Base-by-base conservation (phyloP, 2,329 filamentous ascomycete species). In the Colletotrichum sp. region DNA sequence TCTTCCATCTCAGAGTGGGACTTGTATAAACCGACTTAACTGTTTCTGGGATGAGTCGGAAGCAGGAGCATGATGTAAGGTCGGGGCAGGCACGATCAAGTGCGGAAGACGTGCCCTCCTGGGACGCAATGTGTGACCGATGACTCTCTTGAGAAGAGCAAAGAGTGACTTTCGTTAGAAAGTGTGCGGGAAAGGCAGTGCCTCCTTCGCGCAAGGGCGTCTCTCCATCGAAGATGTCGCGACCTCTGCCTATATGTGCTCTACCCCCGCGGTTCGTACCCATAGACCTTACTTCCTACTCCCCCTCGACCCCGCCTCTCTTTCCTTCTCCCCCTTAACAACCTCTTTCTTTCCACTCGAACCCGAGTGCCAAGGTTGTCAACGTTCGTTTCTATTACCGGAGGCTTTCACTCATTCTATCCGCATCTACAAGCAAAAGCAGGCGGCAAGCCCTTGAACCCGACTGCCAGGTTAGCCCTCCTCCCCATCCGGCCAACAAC, bases 181-280 rank as follows among this genome's bases (percentile, higher is more conserved):
- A 21, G 4, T 21, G 43, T 48, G 18, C 18, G 6, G 43, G 5
- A 48, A 6, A 48, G 21, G 43, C 10, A 48, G 18, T 18, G 43
- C 3, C 3, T 43, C 18, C 18, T 48, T 21, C 18, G 43, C 18
- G 21, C 5, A 3, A 48, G 1, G 43, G 43, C 43, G 8, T 48
- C 18, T 21, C 18, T 48, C 5, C 43, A 12, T 21, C 43, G 18
- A n/a, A 21, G 10, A 48, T 48, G 18, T 48, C 10, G 1, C 43
- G 18, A 48, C n/a, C 18, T 48, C 52, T 32, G 72, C n/a, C 62
- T 71, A 75, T 75, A 75, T 75, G 60, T 70, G 60, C 38, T 56
- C 28, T 36, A 56, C 26, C 48, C 52, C 60, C 38, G 58, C 36
- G 67, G 8, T 38, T 12, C 30, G 24, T 9, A 10, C 48, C 32